Evolutionary conservation across 352 stramenopile genomes (phyloP).

Genomic region (Phytophthora meadii): DNA sequence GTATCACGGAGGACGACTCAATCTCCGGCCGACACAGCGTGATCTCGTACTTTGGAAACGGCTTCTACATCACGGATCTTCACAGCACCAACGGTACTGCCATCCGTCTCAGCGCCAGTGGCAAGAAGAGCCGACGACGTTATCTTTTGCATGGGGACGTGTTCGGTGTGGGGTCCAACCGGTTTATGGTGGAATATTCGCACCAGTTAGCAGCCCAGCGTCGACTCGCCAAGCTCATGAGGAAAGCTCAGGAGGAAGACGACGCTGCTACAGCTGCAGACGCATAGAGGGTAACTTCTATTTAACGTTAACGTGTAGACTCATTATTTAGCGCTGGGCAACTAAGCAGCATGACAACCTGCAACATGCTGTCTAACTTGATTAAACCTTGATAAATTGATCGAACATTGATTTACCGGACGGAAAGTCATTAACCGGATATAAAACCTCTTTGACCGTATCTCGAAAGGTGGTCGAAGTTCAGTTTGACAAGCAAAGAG

Average conservation of each 20-base stretch:
- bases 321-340: conserved; percentile 25
- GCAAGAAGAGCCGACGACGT: conserved; percentile 58
- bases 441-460: conserved; percentile 23
- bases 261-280: conserved; percentile 19
- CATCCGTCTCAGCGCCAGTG: conserved; percentile 70
- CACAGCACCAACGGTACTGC: conserved; percentile 86
- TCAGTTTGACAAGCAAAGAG: conserved; percentile 30
- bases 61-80: conserved; percentile 88
- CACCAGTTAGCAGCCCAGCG: conserved; percentile 57
- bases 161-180: conserved; percentile 85
- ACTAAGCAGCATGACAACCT: background rate
- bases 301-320: conserved; percentile 21
- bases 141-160: conserved; percentile 83
- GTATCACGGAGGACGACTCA: conserved; percentile 83
- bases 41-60: conserved; percentile 76
- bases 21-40: conserved; percentile 80
- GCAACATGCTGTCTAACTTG: no score
- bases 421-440: background rate
- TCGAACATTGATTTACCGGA: background rate
- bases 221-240: conserved; percentile 34
- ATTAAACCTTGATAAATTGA: no score
- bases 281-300: conserved; percentile 24
- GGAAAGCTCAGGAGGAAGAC: conserved; percentile 29
- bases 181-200: conserved; percentile 85
- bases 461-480: conserved; percentile 52